phyloP scores from a whole-genome alignment of 257 asterid species.

The Solanum infundibuliforme region DNA sequence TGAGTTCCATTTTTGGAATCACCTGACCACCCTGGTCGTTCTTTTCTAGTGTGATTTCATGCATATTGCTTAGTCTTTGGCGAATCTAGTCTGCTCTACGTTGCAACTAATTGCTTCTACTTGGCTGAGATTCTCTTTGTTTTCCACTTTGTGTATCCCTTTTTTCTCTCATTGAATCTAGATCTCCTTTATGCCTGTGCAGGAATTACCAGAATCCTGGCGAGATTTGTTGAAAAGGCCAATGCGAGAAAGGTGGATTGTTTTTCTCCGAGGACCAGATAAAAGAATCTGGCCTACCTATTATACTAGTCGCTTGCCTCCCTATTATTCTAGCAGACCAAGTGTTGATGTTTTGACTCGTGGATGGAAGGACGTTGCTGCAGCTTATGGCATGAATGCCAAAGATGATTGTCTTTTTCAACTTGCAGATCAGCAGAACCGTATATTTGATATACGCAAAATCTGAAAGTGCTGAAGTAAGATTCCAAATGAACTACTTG shows the following conservation, averaged over 20 bases:
- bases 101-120: neutral
- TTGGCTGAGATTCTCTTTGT: neutral
- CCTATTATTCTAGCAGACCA: neutral
- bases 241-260: neutral
- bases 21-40: neutral
- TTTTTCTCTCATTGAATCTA: neutral
- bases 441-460: neutral
- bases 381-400: neutral
- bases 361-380: constrained; percentile 4
- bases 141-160: neutral
- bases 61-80: neutral
- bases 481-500: neutral
- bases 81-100: neutral
- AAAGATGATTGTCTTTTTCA: constrained; percentile 6
- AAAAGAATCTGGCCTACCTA: neutral
- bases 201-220: constrained; percentile 3
- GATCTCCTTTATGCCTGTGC: neutral
- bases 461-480: neutral
- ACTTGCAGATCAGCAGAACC: neutral
- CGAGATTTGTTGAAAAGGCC: neutral
- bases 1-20: neutral
- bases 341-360: neutral
- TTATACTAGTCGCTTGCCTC: neutral
- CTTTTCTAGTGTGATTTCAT: neutral
- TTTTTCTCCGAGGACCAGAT: constrained; percentile 2